These are phyloP conservation scores for Neonectria hederae DNA, from an alignment of 2,329 filamentous ascomycete genomes.

Conservation along the genomic window DNA sequence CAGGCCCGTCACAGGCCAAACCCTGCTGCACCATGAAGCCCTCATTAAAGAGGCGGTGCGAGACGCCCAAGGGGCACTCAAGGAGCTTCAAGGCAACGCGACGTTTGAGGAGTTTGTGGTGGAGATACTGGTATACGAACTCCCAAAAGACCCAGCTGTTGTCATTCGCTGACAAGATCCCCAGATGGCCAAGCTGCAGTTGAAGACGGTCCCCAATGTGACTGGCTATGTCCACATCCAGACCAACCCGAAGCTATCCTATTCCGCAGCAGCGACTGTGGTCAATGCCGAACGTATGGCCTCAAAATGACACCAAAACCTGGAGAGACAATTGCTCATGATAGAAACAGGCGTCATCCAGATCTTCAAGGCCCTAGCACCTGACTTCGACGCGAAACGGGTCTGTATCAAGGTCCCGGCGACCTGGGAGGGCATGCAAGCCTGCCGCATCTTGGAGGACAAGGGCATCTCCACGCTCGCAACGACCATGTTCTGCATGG, in stretches of 20 bases:
- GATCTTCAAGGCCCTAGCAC: slow-evolving; percentile 36
- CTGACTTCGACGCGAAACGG: slow-evolving; percentile 53
- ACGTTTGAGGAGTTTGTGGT: slow-evolving; percentile 60
- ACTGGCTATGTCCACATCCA: slow-evolving; percentile 66
- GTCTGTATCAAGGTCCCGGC: slow-evolving; percentile 71
- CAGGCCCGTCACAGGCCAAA: slow-evolving; percentile 27
- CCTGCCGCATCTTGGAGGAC: slow-evolving; percentile 63
- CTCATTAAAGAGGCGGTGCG: slow-evolving; percentile 43
- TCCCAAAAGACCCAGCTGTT: rapidly evolving
- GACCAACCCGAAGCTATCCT: slow-evolving; percentile 66
- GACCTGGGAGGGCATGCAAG: slow-evolving; percentile 71
- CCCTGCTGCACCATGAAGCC: slow-evolving; percentile 40
- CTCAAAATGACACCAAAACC: rapidly evolving
- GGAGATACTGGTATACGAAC: slow-evolving; percentile 60
- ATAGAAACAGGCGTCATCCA: slow-evolving; percentile 55
- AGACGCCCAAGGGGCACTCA: slow-evolving; percentile 34
- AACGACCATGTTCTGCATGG: slow-evolving; percentile 70
- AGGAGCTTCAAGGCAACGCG: slow-evolving; percentile 30
- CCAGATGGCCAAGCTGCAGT: slow-evolving; percentile 65
- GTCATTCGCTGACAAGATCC: neutral
- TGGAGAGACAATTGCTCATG: neutral
- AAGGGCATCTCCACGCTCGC: slow-evolving; percentile 67
- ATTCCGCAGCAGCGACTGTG: slow-evolving; percentile 59
- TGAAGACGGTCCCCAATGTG: slow-evolving; percentile 60
- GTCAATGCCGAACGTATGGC: slow-evolving; percentile 60